Evolutionary conservation across 2,329 filamentous ascomycete genomes (phyloP), one percentile per base, ranked within the genome.

Genomic region (Aspergillus candidus): DNA sequence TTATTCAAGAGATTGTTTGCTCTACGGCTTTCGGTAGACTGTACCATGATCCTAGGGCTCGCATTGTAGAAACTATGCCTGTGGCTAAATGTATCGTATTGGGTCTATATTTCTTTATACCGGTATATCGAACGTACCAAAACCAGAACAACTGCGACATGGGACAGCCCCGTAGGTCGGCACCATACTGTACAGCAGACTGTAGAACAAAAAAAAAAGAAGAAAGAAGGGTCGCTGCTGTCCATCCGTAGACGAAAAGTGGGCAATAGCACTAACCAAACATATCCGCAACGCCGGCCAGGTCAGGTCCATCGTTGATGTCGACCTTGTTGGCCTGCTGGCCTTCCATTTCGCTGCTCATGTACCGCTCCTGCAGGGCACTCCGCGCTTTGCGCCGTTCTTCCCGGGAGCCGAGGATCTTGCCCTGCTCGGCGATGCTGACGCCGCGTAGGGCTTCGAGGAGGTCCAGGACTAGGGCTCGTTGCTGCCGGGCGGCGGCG

Each of bases 341-440:
- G 7, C 61, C 62, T 13, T 70, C 67, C 63, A 70, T 70, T 43
- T 71, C 68, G 32, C 56, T 67, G 47, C 61, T 70, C 69, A 70
- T 68, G 48, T 68, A 72, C 44, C 62, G 59, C 52, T 66, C 64
- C 54, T 68, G 69, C 47, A 72, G 60, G 11, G 60, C 65, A 44
- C 61, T 68, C 35, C 64, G 64, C 13, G 64, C 59, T 54, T 73
- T 73, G 18, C 66, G 66, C 38, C 65, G 61, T 43, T 68, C 68
- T 50, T 67, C 61, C 14, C 59, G 56, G 6, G 63, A 62, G 35
- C 68, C 65, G 35, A 75, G 66, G 17, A 98, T 81, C 66, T 88
- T 93, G 18, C 93, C 93, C 72, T 93, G 86, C 68, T 98, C 93
- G 6, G 90, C 87, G 44, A 98, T 87, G 56, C 89, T 91, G 5